These are phyloP conservation scores for Diaporthe capsici DNA, from an alignment of 2,329 filamentous ascomycete genomes.

Conservation along the genomic window DNA sequence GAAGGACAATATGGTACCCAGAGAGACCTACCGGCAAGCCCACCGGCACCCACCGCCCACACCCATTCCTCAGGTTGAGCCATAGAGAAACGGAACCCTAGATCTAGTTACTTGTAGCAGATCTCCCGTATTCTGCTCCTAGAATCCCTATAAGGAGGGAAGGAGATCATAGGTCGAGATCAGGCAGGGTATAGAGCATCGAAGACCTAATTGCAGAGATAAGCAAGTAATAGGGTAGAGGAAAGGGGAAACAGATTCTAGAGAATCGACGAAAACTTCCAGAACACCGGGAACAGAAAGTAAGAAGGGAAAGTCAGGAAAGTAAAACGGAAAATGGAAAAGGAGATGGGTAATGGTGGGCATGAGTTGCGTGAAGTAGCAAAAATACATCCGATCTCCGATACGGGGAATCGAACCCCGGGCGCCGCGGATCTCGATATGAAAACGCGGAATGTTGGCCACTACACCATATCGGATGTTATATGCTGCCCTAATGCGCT, in stretches of 20 bases:
- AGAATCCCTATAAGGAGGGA: background rate
- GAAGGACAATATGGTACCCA: background rate
- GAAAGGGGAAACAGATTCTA: slow-evolving; percentile 3
- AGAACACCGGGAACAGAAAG: background rate
- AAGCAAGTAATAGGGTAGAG: background rate
- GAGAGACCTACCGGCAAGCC: background rate
- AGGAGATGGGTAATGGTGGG: background rate
- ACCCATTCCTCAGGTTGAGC: background rate
- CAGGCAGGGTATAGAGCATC: background rate
- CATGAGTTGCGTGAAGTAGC: background rate
- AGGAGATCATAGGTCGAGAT: slow-evolving; percentile 4
- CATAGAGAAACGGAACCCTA: background rate
- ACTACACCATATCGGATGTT: slow-evolving; percentile 43
- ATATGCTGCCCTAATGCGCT: rapidly evolving
- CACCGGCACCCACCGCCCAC: background rate
- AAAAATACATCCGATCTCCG: slow-evolving; percentile 40
- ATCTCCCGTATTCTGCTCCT: background rate
- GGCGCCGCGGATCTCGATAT: slow-evolving; percentile 40
- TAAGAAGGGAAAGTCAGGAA: background rate
- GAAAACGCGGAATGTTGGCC: slow-evolving; percentile 44
- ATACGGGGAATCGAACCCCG: slow-evolving; percentile 46
- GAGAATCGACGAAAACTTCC: background rate
- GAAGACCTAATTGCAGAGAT: slow-evolving; percentile 3
- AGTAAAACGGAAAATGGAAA: background rate
- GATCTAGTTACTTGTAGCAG: background rate